Evolutionary conservation across 331 rosid species (phyloP), one percentile per base, ranked within the genome.

Genomic region (Cydonia oblonga): DNA sequence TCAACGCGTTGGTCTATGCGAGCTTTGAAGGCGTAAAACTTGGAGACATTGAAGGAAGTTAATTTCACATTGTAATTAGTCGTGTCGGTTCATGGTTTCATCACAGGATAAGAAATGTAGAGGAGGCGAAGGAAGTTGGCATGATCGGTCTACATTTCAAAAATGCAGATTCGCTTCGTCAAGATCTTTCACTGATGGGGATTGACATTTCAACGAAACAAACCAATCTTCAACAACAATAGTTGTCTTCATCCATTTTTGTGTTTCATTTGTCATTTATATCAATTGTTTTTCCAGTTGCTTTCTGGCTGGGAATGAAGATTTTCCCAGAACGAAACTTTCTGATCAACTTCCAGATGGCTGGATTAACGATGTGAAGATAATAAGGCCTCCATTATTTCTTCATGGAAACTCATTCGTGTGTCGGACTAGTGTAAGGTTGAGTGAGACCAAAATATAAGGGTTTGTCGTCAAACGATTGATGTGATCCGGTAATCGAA

Each of bases 111-210:
- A 81, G 52, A 62, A 89, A 93, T 79, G 98, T 87, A 62, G 91
- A 87, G 65, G 98, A 89, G 18, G 97, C 97, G 60, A 64, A 44
- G 61, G 87, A 87, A 82, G 81, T 91, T 40, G 98, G 97, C 60
- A 87, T 91, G 53, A 65, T 69, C 62, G 92, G 98, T 78, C 70
- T 91, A 44, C 92, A 86, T 81, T 90, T 93, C 83, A 87, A 68
- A 84, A 86, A 73, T 78, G 87, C 79, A 59, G 79, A 86, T 44
- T 58, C 28, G 60, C 86, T 93, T 65, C 81, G 77, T 9, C 83
- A 82, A 69, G 93, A 87, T 76, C 84, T 93, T 52, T 85, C 84
- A 14, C 51, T 9, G 52, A 72, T 85, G 75, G 96, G 96, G 68
- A 59, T 93, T 74, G 84, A 60, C 68, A 83, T 89, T 33, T 78